A percentile compares a stretch with the other conserved stretches of the same genome.
Conservation (phyloP, 1,139 yeast genomes). For the Suhomyces choctaworum region DNA sequence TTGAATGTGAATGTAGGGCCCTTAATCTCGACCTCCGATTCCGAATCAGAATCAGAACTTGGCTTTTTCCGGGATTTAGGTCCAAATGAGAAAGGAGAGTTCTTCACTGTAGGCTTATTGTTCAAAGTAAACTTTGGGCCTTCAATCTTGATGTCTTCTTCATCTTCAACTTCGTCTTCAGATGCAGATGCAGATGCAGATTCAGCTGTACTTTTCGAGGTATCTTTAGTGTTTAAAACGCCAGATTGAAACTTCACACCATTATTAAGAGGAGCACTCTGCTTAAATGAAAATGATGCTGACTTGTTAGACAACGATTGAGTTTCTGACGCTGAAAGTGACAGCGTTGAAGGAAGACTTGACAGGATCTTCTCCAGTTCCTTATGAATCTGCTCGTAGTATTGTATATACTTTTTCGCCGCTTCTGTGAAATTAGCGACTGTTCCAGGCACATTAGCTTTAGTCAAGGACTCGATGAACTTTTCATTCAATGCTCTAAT, state of each 20-base stretch:
- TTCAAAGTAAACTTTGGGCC: conserved; percentile 66
- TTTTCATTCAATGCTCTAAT: conserved; percentile 69
- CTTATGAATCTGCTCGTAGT: conserved; percentile 30
- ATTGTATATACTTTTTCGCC: conserved; percentile 61
- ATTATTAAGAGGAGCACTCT: conserved; percentile 2
- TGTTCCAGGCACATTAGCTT: conserved; percentile 45
- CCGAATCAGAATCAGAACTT: conserved; percentile 48
- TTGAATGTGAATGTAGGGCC: conserved; percentile 65
- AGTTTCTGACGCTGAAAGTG: not conserved
- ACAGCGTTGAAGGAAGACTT: not conserved
- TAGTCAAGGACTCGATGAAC: conserved; percentile 53
- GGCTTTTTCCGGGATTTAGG: conserved; percentile 43
- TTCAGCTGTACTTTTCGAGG: not conserved
- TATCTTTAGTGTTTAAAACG: not conserved
- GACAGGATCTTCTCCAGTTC: not conserved
- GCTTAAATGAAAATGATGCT: not conserved
- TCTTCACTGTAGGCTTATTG: conserved; percentile 54
- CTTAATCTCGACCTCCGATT: conserved; percentile 57
- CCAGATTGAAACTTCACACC: not conserved
- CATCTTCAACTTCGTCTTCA: conserved; percentile 36
- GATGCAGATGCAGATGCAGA: conserved; percentile 9
- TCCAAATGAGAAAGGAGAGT: conserved; percentile 59
- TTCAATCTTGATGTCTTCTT: conserved; percentile 48
- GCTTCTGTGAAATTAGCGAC: conserved; percentile 59
- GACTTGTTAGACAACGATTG: not conserved